Base-by-base conservation (phyloP, 768 basidiomycete species). In the Rhodosporidiobolus sp. region DNA sequence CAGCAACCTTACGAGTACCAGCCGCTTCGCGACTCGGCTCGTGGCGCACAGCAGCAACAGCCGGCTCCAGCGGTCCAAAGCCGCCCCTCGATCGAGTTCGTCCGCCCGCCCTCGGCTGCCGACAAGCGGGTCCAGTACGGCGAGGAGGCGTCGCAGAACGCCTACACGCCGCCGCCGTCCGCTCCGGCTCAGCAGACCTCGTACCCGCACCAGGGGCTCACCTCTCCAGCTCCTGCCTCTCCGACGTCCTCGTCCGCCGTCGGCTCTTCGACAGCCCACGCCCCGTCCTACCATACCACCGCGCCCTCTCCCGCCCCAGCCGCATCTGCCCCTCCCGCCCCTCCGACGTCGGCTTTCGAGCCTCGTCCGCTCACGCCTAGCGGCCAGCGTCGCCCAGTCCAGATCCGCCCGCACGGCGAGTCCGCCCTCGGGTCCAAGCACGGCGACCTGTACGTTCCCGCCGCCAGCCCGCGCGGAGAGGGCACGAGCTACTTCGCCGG, bases 381-480 rank as follows among this genome's bases (percentile, higher is more conserved):
- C 1, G 8, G 45, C 30, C 17, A 43, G 22, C 67, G 71, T 20
- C 61, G 63, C 0, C 66, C 71, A 19, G 64, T 72, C 49, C 67
- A 67, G 62, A 67, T 72, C 45, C 56, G 45, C 11, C 55, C 60
- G 9, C 57, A 45, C 17, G 28, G 50, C 16, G 66, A 52, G 5
- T 30, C 49, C 16, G 53, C 49, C 19, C 66, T 72, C 56, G 71
- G 71, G 0, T 60, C 56, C 50, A 75, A 65, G 58, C 46, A 75
- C 60, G 74, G 74, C 35, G 74, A 75, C 60, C 28, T 75, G 19
- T 58, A 46, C 48, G 69, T 71, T 19, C 43, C 73, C 71, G 38
- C 71, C 69, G 65, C 69, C 57, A 11, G 67, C 70, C 69, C 70
- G 72, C 34, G n/a, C 38, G 35, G 49, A 52, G 63, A 48, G 19